Conservation (phyloP, 192 early-diverging fungal species). For the Entomortierella chlamydospora region DNA sequence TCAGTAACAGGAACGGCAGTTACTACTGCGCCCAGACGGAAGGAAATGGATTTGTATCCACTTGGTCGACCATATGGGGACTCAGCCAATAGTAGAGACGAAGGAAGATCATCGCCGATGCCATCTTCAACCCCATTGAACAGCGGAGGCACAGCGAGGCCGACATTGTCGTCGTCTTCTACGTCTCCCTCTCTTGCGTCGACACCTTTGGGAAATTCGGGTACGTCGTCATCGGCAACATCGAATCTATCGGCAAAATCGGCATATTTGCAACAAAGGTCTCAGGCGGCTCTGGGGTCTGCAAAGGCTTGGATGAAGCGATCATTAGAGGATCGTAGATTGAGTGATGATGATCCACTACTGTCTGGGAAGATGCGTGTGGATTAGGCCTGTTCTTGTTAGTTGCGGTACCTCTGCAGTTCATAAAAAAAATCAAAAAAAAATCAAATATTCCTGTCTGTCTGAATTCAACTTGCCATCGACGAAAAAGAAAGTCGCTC, state of each 20-base stretch:
- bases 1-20: neutral
- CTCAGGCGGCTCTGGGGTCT: constrained; percentile 38
- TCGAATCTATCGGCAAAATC: neutral
- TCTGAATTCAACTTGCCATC: too few relatives aligned
- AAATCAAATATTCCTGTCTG: too few relatives aligned
- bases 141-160: neutral
- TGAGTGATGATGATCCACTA: constrained; percentile 42
- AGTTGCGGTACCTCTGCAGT: too few relatives aligned
- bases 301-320: constrained; percentile 51
- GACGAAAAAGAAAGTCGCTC: too few relatives aligned
- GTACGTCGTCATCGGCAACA: neutral
- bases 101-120: neutral
- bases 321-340: constrained; percentile 41
- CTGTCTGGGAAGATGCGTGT: constrained; percentile 28
- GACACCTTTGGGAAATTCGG: neutral
- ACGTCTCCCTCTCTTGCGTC: neutral
- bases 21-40: neutral
- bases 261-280: constrained; percentile 22
- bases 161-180: neutral
- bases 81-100: neutral
- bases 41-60: constrained; percentile 22
- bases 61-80: constrained; percentile 21
- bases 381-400: too few relatives aligned
- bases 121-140: neutral
- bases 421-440: too few relatives aligned